A percentile compares a stretch with the other conserved stretches of the same genome.
phyloP scores from a whole-genome alignment of 768 basidiomycete genomes.

The Tylopilus balloui region DNA sequence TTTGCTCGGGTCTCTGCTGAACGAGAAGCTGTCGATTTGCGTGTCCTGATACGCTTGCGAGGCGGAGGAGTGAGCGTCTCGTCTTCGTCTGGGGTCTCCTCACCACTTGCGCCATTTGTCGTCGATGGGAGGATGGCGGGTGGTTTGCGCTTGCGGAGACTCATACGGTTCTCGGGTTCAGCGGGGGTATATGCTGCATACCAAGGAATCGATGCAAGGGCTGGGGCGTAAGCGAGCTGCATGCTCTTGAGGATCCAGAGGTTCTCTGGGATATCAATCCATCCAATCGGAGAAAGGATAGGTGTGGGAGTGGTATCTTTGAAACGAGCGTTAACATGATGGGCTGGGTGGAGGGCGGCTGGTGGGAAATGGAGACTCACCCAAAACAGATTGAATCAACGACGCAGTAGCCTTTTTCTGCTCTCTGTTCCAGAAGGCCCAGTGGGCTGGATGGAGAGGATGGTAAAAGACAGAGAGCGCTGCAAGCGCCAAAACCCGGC shows the following conservation, averaged over 20 bases:
- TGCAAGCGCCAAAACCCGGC: slow-evolving; percentile 49
- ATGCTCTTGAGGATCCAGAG: slow-evolving; percentile 33
- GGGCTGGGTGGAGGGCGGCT: neutral
- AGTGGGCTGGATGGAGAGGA: slow-evolving; percentile 52
- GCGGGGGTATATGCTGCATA: slow-evolving; percentile 29
- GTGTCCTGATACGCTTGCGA: slow-evolving; percentile 29
- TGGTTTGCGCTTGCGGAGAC: slow-evolving; percentile 30
- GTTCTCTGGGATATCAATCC: slow-evolving; percentile 32
- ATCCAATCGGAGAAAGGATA: slow-evolving; percentile 34
- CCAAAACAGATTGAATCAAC: slow-evolving; percentile 49
- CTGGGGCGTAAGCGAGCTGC: slow-evolving; percentile 27
- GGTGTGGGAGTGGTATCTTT: slow-evolving; percentile 29
- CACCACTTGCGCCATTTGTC: slow-evolving; percentile 33
- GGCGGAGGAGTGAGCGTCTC: slow-evolving; percentile 27
- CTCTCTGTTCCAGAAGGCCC: slow-evolving; percentile 59
- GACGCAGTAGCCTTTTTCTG: slow-evolving; percentile 45
- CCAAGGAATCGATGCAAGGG: slow-evolving; percentile 25
- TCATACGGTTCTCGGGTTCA: slow-evolving; percentile 33
- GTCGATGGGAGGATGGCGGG: slow-evolving; percentile 16
- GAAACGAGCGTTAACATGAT: slow-evolving; percentile 4
- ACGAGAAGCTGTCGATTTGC: slow-evolving; percentile 17
- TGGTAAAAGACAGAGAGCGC: slow-evolving; percentile 57
- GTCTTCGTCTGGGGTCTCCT: slow-evolving; percentile 31
- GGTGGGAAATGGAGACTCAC: slow-evolving; percentile 36
- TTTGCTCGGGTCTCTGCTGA: slow-evolving; percentile 5